Evolutionary conservation across 1,284 basidiomycete species (phyloP).

Genomic region (Pisolithus thermaeus): DNA sequence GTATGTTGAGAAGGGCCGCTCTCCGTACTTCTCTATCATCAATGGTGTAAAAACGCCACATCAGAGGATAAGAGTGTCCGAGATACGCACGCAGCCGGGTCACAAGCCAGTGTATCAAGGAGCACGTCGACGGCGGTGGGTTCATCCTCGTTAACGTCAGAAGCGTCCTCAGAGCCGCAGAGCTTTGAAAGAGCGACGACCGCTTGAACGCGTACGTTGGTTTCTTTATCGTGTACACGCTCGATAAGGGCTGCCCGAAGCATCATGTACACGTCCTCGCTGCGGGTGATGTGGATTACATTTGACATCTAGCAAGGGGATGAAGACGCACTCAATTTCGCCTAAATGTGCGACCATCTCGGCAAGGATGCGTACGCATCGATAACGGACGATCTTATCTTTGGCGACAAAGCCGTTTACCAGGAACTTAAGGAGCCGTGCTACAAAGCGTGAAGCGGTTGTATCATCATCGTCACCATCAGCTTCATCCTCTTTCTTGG

Average conservation of each 20-base stretch:
- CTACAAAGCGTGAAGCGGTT: slow-evolving; percentile 67
- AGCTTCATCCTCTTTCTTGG: slow-evolving; percentile 29
- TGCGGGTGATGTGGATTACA: slow-evolving; percentile 26
- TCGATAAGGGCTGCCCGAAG: slow-evolving; percentile 72
- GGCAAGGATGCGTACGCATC: slow-evolving; percentile 77
- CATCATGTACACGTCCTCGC: slow-evolving; percentile 75
- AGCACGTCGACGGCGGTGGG: slow-evolving; percentile 64
- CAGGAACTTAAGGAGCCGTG: slow-evolving; percentile 72
- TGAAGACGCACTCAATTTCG: slow-evolving; percentile 68
- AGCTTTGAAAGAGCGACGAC: slow-evolving; percentile 83
- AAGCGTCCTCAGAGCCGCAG: slow-evolving; percentile 68
- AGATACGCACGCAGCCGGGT: slow-evolving; percentile 68
- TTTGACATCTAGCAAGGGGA: neutral
- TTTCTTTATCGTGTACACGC: slow-evolving; percentile 83
- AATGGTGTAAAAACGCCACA: slow-evolving; percentile 1
- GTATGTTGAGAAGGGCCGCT: slow-evolving; percentile 78
- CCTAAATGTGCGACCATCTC: slow-evolving; percentile 78
- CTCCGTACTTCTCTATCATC: slow-evolving; percentile 80
- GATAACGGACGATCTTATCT: slow-evolving; percentile 83
- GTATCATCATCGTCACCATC: slow-evolving; percentile 68
- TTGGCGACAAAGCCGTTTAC: slow-evolving; percentile 84
- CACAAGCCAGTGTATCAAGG: slow-evolving; percentile 68
- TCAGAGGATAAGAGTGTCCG: neutral
- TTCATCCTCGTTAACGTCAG: slow-evolving; percentile 62
- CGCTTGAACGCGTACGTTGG: slow-evolving; percentile 78